These are phyloP conservation scores for Picea mariana DNA, from an alignment of 83 land plant species.

Conservation along the genomic window DNA sequence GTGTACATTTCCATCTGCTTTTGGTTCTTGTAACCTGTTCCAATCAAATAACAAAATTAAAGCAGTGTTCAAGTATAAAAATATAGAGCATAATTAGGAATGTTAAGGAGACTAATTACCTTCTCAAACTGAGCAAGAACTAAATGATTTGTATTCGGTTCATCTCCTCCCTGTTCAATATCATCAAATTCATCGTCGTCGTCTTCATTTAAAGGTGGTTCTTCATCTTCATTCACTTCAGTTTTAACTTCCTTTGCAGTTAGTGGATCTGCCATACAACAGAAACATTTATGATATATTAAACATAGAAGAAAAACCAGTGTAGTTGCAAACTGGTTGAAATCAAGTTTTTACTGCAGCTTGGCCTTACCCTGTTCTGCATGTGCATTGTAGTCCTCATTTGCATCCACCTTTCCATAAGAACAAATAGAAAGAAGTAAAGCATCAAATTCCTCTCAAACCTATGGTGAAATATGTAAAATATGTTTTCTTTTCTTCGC, in stretches of 20 bases:
- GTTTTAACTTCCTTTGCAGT: too few relatives aligned
- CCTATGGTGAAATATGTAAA: not conserved
- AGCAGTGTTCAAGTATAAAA: not conserved
- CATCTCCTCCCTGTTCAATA: too few relatives aligned
- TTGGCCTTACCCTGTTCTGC: constrained; percentile 66
- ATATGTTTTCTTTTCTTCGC: not conserved
- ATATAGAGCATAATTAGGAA: not conserved
- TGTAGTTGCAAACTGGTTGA: not conserved
- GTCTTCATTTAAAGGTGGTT: too few relatives aligned
- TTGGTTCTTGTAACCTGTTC: constrained; percentile 91
- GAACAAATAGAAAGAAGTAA: constrained; percentile 32
- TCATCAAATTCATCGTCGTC: too few relatives aligned
- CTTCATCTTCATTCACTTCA: too few relatives aligned
- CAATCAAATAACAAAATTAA: constrained; percentile 6
- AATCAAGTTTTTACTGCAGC: not conserved
- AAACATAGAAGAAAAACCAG: constrained; percentile 7
- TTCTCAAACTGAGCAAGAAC: constrained; percentile 97
- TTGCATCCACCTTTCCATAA: constrained; percentile 62
- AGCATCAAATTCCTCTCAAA: constrained; percentile 5
- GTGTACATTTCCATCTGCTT: constrained; percentile 95
- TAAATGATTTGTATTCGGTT: constrained; percentile 75
- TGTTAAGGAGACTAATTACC: constrained; percentile 32
- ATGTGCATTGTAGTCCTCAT: constrained; percentile 91
- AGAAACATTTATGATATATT: not conserved
- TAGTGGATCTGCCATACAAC: constrained; percentile 25